phyloP scores from a whole-genome alignment of 305 asterid genomes.

The Plantago rigida region DNA sequence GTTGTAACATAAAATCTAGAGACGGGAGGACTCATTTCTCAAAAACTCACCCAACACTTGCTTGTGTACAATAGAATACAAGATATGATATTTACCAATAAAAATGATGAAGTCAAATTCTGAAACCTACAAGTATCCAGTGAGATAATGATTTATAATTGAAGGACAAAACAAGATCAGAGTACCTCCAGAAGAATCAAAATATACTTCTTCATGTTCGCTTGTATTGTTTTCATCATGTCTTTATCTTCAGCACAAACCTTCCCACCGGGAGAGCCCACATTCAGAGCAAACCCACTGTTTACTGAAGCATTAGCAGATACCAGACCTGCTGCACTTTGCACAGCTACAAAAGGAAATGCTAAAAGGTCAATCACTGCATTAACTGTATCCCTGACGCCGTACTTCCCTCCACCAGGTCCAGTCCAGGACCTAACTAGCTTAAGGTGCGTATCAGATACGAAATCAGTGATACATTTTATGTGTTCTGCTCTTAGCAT shows the following conservation, averaged over 20 bases:
- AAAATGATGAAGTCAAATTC: not conserved
- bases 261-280: constrained; percentile 92
- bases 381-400: constrained; percentile 74
- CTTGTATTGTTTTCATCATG: constrained; percentile 78
- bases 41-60: not conserved
- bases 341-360: constrained; percentile 88
- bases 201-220: constrained; percentile 76
- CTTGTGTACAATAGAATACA: not conserved
- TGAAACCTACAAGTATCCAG: not conserved
- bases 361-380: constrained; percentile 84
- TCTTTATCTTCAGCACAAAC: constrained; percentile 86
- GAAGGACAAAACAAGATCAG: constrained; percentile 23
- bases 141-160: constrained; percentile 11
- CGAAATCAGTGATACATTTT: constrained; percentile 59
- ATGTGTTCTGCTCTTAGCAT: constrained; percentile 65
- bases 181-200: constrained; percentile 86
- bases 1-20: constrained; percentile 13
- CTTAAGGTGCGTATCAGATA: constrained; percentile 70
- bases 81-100: constrained; percentile 6
- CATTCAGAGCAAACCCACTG: constrained; percentile 84
- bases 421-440: constrained; percentile 72
- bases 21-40: not conserved
- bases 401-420: constrained; percentile 87
- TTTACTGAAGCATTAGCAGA: constrained; percentile 92
- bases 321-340: constrained; percentile 70